Evolutionary conservation across 1,284 basidiomycete species (phyloP).

Genomic region (Hypsizygus ulmarius): DNA sequence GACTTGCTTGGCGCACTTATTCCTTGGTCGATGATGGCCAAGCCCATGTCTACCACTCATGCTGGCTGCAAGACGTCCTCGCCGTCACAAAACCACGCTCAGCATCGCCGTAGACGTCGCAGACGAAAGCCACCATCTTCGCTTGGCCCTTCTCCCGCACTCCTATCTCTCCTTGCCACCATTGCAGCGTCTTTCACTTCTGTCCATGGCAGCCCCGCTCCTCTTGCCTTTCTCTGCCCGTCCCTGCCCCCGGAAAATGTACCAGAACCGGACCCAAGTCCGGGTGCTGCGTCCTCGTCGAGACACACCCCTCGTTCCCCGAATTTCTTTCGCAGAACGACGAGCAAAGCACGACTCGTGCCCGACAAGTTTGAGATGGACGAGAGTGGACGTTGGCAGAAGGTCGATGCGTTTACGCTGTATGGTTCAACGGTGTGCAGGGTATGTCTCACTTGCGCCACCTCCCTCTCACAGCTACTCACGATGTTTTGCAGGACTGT

Average conservation of each 20-base stretch:
- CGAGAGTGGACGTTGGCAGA: conserved; percentile 61
- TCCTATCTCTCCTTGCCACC: conserved; percentile 55
- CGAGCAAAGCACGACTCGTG: conserved; percentile 26
- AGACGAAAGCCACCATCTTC: conserved; percentile 16
- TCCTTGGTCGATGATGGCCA: conserved; percentile 36
- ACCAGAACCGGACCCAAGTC: conserved; percentile 1
- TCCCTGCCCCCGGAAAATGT: conserved; percentile 31
- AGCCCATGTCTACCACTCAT: conserved; percentile 31
- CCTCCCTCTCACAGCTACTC: conserved; percentile 1
- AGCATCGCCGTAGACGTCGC: conserved; percentile 21
- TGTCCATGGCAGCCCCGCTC: conserved; percentile 47
- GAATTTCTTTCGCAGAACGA: conserved; percentile 9
- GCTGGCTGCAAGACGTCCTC: conserved; percentile 20
- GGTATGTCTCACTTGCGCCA: conserved; percentile 27
- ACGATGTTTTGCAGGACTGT: conserved; percentile 24
- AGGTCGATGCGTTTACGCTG: conserved; percentile 52
- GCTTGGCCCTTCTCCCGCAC: conserved; percentile 40
- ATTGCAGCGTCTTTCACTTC: conserved; percentile 45
- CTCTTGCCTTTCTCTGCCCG: conserved; percentile 64
- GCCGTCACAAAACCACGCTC: conserved; percentile 12
- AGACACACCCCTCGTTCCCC: conserved; percentile 1
- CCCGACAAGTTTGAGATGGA: conserved; percentile 58
- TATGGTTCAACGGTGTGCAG: conserved; percentile 60
- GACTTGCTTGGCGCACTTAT: conserved; percentile 36
- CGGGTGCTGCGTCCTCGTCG: conserved; percentile 8